These are phyloP conservation scores for Aurantiochytrium sp. DNA, from an alignment of 108 stramenopile species.

Conservation along the genomic window DNA sequence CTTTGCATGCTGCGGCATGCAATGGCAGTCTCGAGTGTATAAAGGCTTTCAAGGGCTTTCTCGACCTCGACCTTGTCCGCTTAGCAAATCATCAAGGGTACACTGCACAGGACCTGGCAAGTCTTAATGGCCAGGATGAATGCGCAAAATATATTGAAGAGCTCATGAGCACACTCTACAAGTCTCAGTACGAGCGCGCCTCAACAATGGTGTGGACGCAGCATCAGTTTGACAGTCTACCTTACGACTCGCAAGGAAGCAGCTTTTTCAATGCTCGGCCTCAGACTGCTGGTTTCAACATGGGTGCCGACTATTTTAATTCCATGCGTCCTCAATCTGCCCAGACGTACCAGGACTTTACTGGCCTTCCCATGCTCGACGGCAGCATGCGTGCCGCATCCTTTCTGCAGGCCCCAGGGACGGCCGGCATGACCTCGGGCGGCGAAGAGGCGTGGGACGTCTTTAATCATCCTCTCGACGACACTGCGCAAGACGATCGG, in stretches of 20 bases:
- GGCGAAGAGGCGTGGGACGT: neutral
- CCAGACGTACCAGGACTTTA: neutral
- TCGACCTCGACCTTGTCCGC: neutral
- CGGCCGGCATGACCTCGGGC: neutral
- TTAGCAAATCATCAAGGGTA: neutral
- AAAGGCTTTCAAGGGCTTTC: slow-evolving; percentile 2
- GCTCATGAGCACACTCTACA: neutral
- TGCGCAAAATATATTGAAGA: slow-evolving; percentile 12
- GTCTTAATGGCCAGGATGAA: neutral
- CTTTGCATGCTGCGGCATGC: neutral
- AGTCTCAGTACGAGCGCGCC: neutral
- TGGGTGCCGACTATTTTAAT: neutral
- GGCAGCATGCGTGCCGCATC: neutral
- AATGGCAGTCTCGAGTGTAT: slow-evolving; percentile 2
- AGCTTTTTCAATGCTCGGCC: neutral
- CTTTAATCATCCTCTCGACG: neutral
- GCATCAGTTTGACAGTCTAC: neutral
- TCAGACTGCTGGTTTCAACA: neutral
- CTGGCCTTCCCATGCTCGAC: neutral
- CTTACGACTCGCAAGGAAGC: neutral
- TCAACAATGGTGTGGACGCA: neutral
- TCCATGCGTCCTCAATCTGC: neutral
- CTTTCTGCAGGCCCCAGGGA: neutral
- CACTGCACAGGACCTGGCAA: neutral
- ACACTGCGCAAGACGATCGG: neutral